phyloP scores from a whole-genome alignment of 305 asterid genomes.

The Fraxinus dipetala region DNA sequence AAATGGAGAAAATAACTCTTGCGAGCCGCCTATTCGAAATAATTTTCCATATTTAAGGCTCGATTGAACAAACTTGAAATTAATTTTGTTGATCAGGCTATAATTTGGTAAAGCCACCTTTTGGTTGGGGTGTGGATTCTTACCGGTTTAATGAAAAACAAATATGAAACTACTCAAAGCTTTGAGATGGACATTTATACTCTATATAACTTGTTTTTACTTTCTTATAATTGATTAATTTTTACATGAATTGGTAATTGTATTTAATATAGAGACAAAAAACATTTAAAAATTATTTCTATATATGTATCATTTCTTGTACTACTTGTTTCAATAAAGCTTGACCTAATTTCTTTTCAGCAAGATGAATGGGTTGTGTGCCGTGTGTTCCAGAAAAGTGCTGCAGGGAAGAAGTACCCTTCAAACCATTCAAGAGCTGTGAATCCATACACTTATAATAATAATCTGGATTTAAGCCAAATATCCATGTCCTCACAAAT shows the following conservation, averaged over 20 bases:
- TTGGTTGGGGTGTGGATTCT: neutral
- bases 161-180: too few species aligned
- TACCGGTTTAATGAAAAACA: neutral
- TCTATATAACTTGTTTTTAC: neutral
- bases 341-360: conserved; percentile 30
- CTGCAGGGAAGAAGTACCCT: conserved; percentile 65
- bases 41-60: neutral
- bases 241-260: too few species aligned
- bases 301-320: neutral
- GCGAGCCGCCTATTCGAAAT: neutral
- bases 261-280: too few species aligned
- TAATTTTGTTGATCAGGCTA: too few species aligned
- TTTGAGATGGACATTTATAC: too few species aligned
- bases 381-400: conserved; percentile 83
- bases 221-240: neutral
- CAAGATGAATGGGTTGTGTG: conserved; percentile 99
- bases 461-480: conserved; percentile 31
- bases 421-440: conserved; percentile 58
- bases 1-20: neutral
- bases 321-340: neutral
- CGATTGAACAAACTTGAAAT: neutral
- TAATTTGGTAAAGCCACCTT: neutral
- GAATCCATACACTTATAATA: conserved; percentile 43
- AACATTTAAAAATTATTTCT: too few species aligned
- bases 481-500: conserved; percentile 45